Evolutionary conservation across 495 filamentous ascomycete genomes (phyloP), one percentile per base, ranked within the genome.

Genomic region (Lophiostoma macrostomum): DNA sequence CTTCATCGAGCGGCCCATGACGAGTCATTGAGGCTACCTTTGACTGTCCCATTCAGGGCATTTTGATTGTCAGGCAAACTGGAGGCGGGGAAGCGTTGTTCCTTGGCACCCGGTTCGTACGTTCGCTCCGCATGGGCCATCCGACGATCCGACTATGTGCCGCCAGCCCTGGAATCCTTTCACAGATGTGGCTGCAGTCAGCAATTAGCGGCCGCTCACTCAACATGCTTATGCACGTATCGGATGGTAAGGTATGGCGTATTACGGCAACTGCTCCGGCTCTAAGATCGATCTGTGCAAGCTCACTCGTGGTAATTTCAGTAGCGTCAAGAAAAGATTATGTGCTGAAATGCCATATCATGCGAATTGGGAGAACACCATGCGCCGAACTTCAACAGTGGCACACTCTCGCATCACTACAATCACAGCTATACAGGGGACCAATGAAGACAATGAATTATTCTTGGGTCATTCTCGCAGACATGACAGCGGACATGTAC

Each of bases 1-100:
- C 82, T n/a, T 83, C 60, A 76, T 11, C 3, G 25, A 2, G n/a
- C 14, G 10, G 7, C 10, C 8, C n/a, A 2, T 41, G 13, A n/a
- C n/a, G n/a, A n/a, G n/a, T n/a, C n/a, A n/a, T n/a, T n/a, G n/a
- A n/a, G n/a, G n/a, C n/a, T n/a, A n/a, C n/a, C 3, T 14, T 40
- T 14, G 5, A 13, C 22, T 34, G n/a, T 38, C 3, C n/a, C 24
- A 24, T 16, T 10, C 24, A 39, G n/a, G 14, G 23, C 12, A n/a
- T 35, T 34, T 30, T n/a, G 23, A 56, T 50, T 35, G 36, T n/a
- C n/a, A n/a, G n/a, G 22, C 44, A 16, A 42, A 14, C 27, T 4
- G 49, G 19, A 20, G 37, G 43, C 43, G 53, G 53, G 53, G 44
- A 37, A 50, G 14, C 18, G 4, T n/a, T 23, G 10, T 50, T n/a